Evolutionary conservation across 2,329 filamentous ascomycete genomes (phyloP).

Genomic region (Aotearoamyces nothofagi): DNA sequence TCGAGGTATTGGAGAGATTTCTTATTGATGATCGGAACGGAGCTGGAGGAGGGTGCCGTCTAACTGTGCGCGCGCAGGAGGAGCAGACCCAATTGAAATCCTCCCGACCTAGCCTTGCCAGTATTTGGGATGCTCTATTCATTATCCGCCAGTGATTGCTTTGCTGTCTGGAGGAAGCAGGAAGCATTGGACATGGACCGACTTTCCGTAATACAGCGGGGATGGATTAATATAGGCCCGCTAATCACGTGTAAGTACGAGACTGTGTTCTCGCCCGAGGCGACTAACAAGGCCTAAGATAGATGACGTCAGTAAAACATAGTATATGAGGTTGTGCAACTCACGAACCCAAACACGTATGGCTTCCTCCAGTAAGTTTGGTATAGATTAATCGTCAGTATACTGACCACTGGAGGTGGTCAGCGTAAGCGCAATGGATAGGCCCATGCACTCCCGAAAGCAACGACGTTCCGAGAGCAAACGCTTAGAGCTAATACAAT

Average conservation of each 20-base stretch:
- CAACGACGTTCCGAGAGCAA: no score
- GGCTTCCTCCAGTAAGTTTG: background rate
- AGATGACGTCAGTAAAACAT: background rate
- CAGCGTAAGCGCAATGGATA: no score
- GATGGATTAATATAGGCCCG: background rate
- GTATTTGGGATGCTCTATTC: constrained; percentile 11
- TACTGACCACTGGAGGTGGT: background rate
- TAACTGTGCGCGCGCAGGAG: constrained; percentile 11
- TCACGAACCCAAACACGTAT: background rate
- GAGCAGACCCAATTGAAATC: constrained; percentile 17
- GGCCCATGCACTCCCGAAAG: no score
- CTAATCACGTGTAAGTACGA: background rate
- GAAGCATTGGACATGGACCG: no score
- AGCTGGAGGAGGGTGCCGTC: constrained; percentile 6
- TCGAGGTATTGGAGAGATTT: constrained; percentile 14
- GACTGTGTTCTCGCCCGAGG: background rate
- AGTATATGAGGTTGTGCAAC: no score
- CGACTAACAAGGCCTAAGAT: background rate
- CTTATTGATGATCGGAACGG: constrained; percentile 14
- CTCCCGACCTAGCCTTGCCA: constrained; percentile 10
- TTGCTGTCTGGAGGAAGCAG: background rate
- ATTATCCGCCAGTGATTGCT: constrained; percentile 6
- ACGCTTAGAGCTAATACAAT: no score
- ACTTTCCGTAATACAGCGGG: background rate
- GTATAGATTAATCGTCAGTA: background rate